Conservation (phyloP, 140 eudicot genomes). For the Erigeron philadelphicus region DNA sequence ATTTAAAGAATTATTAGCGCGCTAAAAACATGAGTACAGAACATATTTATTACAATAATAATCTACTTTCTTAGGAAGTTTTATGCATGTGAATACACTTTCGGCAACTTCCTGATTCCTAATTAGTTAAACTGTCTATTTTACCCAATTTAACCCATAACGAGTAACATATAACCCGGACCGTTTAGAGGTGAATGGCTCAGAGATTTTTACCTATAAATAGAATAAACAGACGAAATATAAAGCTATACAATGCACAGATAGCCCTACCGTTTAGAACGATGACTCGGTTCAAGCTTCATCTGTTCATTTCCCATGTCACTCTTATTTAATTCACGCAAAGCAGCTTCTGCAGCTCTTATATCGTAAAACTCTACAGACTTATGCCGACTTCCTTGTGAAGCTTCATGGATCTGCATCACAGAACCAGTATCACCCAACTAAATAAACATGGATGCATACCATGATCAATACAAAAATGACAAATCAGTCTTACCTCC, state of each 20-base stretch:
- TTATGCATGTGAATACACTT: background rate
- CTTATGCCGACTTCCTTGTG: slow-evolving; percentile 53
- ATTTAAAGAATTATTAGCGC: background rate
- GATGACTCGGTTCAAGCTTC: slow-evolving; percentile 57
- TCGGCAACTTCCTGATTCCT: background rate
- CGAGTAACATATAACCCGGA: background rate
- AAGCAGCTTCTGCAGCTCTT: slow-evolving; percentile 84
- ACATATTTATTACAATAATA: too few species aligned
- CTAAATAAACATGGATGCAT: background rate
- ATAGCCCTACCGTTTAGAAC: slow-evolving; percentile 42
- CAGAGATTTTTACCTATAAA: background rate
- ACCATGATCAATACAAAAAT: slow-evolving; percentile 12
- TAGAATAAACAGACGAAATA: background rate
- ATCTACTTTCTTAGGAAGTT: background rate
- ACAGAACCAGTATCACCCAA: slow-evolving; percentile 16
- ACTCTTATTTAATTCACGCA: slow-evolving; percentile 60
- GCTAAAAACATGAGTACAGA: background rate
- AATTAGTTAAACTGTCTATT: background rate
- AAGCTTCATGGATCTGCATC: slow-evolving; percentile 68
- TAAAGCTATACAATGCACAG: background rate
- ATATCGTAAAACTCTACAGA: slow-evolving; percentile 72
- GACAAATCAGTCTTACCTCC: slow-evolving; percentile 52
- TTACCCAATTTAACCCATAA: background rate
- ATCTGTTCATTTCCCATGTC: slow-evolving; percentile 64
- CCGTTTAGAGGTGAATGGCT: background rate